Evolutionary conservation across 2,329 filamentous ascomycete genomes (phyloP), one percentile per base, ranked within the genome.

Genomic region (Epichloe sp.): DNA sequence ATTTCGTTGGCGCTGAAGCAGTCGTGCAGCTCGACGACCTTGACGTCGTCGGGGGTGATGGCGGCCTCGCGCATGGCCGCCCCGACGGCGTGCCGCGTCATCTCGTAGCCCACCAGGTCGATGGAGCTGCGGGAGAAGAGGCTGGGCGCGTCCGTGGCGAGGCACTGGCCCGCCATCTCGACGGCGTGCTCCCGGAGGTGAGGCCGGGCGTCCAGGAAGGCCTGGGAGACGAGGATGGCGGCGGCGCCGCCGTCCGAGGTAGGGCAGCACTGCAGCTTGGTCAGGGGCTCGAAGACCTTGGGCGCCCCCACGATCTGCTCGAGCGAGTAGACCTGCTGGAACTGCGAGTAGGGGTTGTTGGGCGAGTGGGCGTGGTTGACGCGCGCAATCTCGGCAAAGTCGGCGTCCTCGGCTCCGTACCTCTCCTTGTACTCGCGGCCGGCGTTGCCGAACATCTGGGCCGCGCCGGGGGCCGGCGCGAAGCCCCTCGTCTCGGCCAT

Each of bases 221-320:
- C 78, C 69, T 95, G 84, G 0, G 88, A 95, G 50, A 95, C 89
- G 48, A 98, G 73, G 35, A 97, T 83, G 14, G 87, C 88, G 1
- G 93, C 89, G 1, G 89, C 91, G 45, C 84, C 87, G 47, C 91
- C 91, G 67, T 97, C 93, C 0, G 88, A 95, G 1, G 91, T 97
- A 1, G 93, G 91, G 70, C 91, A 96, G 78, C 91, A 97, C 72
- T 97, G 93, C n/a, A 97, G 82, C 71, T 96, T 97, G 53, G 93
- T 97, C 51, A 97, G 77, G 15, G 91, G 91, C 57, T 81, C 80
- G 70, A 88, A 82, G 68, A 97, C 87, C 77, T 82, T 86, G 53
- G 87, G 75, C 0, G 87, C 72, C 38, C 83, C 74, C 63, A 88
- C 68, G 65, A 97, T 76, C 69, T 97, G 83, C 35, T 95, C 86